These are phyloP conservation scores for Nematocida minor DNA, from an alignment of 371 early-diverging fungal genomes.

Conservation along the genomic window DNA sequence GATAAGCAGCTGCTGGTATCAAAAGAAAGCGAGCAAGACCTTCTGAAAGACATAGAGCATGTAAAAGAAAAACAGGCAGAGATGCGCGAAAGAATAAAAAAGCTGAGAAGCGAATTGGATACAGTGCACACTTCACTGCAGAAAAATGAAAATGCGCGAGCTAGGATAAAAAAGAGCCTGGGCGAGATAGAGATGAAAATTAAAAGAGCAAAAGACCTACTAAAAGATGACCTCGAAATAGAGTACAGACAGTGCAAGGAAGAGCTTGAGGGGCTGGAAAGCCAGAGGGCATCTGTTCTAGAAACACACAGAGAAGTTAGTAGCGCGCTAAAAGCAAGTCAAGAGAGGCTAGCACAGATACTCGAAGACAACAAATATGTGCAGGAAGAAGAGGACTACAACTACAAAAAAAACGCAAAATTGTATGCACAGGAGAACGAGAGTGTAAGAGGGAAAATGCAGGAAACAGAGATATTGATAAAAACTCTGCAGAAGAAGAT, in stretches of 20 bases:
- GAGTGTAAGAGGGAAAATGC: not conserved
- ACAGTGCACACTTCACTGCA: not conserved
- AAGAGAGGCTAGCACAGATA: not conserved
- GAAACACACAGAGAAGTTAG: not conserved
- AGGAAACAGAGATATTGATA: not conserved
- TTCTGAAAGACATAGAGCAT: constrained; percentile 1
- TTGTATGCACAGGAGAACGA: not conserved
- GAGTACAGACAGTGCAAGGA: not conserved
- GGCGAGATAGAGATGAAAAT: not conserved
- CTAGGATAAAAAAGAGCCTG: not conserved
- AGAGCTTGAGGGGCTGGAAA: not conserved
- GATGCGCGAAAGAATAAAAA: not conserved
- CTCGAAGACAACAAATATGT: not conserved
- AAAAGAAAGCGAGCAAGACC: not conserved
- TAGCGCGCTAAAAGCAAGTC: not conserved
- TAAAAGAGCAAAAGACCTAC: not conserved
- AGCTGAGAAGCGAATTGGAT: not conserved
- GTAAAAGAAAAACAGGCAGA: not conserved
- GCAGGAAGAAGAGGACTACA: not conserved
- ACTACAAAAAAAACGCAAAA: not conserved
- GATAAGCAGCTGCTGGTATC: constrained; percentile 47
- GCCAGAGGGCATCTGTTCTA: not conserved
- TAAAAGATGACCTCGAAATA: not conserved
- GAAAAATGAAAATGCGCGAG: not conserved
- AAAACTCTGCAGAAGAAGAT: not conserved